Base-by-base conservation (phyloP, 306 rosid species). In the Purshia tridentata region DNA sequence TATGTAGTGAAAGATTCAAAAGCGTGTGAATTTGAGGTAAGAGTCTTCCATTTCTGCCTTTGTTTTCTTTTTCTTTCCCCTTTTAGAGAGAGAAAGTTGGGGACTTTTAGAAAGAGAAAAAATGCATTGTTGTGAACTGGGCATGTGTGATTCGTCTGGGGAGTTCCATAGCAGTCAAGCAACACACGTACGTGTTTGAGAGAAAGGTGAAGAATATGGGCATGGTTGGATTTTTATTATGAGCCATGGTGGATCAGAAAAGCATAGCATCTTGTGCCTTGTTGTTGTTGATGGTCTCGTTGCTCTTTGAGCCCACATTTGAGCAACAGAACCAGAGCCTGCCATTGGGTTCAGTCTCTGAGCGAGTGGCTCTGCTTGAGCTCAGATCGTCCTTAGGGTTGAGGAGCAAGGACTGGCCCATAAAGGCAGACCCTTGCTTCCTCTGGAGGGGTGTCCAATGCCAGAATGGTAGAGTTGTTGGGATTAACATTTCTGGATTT, bases 341-440 rank as follows among this genome's bases (percentile, higher is more conserved):
- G 76, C 72, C 65, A 72, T 77, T 80, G 84, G 87, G 81, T 86
- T 92, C 85, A 19, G 16, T 40, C 2, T 45, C 58, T 8, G 98
- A 92, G 69, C 55, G 72, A 50, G 82, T n/a, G 45, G 88, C 97
- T 53, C 81, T 94, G 44, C 83, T 86, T 9, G 77, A 89, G 78
- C 91, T 94, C 54, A 82, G 98, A 67, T 83, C 87, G 69, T 91
- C 98, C 6, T 68, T 94, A 73, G 97, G 98, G 29, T 70, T 94
- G 78, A 88, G 95, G 73, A 73, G 85, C 88, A 87, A 52, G 80
- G 96, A 91, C 48, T 94, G 97, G 98, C 98, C 98, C 47, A 80
- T 61, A 69, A 94, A 91, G 71, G 72, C 73, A 14, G 94, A 94
- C 88, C 97, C 96, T 69, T 94, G 98, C 75, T 50, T 69, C 47